Percentiles rank a stretch among this genome's conserved stretches.
phyloP scores from a whole-genome alignment of 1,284 basidiomycete species.

The Takashimella tepidaria region DNA sequence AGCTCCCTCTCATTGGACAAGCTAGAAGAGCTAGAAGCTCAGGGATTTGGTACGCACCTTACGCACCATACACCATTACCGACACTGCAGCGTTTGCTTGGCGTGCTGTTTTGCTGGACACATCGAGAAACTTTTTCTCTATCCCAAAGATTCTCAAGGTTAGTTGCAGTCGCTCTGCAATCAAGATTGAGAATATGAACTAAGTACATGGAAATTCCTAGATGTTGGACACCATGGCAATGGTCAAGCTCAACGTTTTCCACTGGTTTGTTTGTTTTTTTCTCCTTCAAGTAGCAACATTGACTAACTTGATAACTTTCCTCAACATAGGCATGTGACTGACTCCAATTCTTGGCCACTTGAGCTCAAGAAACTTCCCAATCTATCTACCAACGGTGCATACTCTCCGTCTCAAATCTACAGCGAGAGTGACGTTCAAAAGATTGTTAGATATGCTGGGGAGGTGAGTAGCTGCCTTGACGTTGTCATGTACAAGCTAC shows the following conservation, averaged over 20 bases:
- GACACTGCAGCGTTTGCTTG: constrained; percentile 49
- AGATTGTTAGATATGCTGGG: constrained; percentile 66
- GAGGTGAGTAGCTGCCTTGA: constrained; percentile 52
- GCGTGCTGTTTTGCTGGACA: constrained; percentile 77
- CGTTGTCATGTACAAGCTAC: background rate
- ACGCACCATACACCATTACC: constrained; percentile 42
- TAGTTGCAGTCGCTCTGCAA: background rate
- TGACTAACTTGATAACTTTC: background rate
- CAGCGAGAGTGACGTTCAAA: constrained; percentile 56
- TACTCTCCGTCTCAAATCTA: constrained; percentile 61
- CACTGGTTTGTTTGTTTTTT: constrained; percentile 53
- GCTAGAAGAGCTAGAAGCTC: background rate
- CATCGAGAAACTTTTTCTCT: constrained; percentile 56
- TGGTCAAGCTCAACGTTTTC: constrained; percentile 73
- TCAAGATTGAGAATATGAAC: background rate
- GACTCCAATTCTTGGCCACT: constrained; percentile 64
- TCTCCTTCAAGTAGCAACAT: background rate
- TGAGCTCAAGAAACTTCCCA: constrained; percentile 57
- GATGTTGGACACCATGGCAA: constrained; percentile 77
- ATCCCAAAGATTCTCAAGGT: constrained; percentile 15
- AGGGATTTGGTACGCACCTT: constrained; percentile 18
- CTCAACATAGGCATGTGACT: constrained; percentile 57
- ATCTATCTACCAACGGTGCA: constrained; percentile 63
- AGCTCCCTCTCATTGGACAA: background rate
- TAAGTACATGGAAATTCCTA: constrained; percentile 1